phyloP scores from a whole-genome alignment of 352 stramenopile species.

The Pythium aquatile region DNA sequence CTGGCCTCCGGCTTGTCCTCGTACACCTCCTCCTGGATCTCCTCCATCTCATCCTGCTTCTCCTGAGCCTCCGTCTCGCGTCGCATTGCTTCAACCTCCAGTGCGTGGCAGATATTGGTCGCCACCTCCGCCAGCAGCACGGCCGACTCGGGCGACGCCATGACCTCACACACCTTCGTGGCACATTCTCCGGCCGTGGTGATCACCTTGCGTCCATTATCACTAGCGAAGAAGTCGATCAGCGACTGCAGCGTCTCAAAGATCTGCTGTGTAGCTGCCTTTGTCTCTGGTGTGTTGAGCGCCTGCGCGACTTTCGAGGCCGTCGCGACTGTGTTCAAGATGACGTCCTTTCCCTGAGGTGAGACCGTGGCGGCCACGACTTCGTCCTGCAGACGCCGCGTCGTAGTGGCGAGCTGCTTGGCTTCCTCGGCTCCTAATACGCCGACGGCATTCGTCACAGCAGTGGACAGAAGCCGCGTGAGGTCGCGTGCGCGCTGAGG shows the following conservation, averaged over 20 bases:
- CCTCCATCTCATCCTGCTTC: conserved; percentile 10
- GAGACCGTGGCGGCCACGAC: conserved; percentile 50
- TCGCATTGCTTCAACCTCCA: conserved; percentile 54
- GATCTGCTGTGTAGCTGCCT: conserved; percentile 55
- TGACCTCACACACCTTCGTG: conserved; percentile 48
- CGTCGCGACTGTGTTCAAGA: conserved; percentile 64
- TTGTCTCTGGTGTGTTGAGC: conserved; percentile 70
- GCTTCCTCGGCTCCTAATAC: conserved; percentile 56
- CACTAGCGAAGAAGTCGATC: conserved; percentile 74
- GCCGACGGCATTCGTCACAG: conserved; percentile 50
- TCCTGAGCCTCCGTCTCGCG: conserved; percentile 17
- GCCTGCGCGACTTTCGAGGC: conserved; percentile 65
- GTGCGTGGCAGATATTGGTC: conserved; percentile 67
- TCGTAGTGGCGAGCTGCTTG: conserved; percentile 33
- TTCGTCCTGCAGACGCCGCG: conserved; percentile 50
- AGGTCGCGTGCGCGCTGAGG: conserved; percentile 71
- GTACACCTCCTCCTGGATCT: conserved; percentile 17
- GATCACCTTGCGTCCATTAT: conserved; percentile 55
- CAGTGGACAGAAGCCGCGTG: conserved; percentile 58
- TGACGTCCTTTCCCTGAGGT: conserved; percentile 49
- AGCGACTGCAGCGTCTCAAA: conserved; percentile 65
- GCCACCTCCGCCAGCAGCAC: conserved; percentile 74
- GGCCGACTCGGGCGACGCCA: conserved; percentile 66
- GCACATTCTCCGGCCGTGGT: conserved; percentile 52
- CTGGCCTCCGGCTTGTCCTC: conserved; percentile 35